A percentile compares a stretch with the other conserved stretches of the same genome.
phyloP scores from a whole-genome alignment of 805 yeast species.

The Helenozyma rhizophorensis region DNA sequence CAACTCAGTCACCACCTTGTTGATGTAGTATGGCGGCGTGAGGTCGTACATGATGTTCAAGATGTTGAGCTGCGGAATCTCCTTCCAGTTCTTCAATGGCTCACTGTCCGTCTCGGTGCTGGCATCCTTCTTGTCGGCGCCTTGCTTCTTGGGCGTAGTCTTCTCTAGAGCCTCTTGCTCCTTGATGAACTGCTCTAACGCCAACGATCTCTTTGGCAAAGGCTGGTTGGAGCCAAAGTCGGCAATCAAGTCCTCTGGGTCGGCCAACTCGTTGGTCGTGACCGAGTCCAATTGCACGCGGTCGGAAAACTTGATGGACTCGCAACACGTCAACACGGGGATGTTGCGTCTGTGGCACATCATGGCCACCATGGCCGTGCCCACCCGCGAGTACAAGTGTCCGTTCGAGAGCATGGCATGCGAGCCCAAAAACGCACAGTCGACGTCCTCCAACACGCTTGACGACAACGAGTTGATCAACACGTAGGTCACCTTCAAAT shows the following conservation, averaged over 20 bases:
- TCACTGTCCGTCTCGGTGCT: conserved; percentile 24
- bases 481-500: conserved; percentile 73
- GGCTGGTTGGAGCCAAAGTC: conserved; percentile 46
- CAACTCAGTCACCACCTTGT: conserved; percentile 91
- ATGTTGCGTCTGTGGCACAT: conserved; percentile 81
- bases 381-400: conserved; percentile 86
- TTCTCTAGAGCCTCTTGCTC: conserved; percentile 34
- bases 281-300: conserved; percentile 96
- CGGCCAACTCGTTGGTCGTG: conserved; percentile 86
- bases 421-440: conserved; percentile 90
- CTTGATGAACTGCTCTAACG: conserved; percentile 58
- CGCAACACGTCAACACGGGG: conserved; percentile 95
- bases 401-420: conserved; percentile 97
- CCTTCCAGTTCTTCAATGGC: conserved; percentile 62
- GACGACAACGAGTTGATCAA: conserved; percentile 70
- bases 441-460: conserved; percentile 79
- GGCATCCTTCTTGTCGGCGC: conserved; percentile 12
- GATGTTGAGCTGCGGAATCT: conserved; percentile 58
- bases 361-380: conserved; percentile 92
- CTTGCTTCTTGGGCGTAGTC: conserved; percentile 33
- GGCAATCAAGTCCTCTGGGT: conserved; percentile 63
- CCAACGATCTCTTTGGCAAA: conserved; percentile 54
- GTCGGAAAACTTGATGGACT: conserved; percentile 89
- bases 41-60: conserved; percentile 88
- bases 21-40: conserved; percentile 90